Conservation (phyloP, 768 basidiomycete genomes). For the Termitomyces sp. region DNA sequence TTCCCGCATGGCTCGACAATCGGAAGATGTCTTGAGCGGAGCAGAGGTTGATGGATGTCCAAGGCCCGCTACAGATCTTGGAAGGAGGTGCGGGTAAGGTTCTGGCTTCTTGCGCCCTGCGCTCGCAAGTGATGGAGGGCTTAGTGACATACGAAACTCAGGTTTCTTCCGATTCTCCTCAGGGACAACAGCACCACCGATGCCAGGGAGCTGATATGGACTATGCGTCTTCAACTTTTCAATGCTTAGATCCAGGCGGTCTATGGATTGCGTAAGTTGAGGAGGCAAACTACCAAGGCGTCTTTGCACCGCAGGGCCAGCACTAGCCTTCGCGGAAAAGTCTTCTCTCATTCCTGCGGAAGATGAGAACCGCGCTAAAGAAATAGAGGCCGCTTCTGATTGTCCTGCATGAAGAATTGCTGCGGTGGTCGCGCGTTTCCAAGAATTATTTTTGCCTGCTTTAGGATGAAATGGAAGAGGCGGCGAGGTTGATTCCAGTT, state of each 20-base stretch:
- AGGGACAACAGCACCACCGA: not conserved
- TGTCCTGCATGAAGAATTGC: not conserved
- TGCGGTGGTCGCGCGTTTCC: constrained; percentile 8
- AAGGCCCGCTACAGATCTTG: not conserved
- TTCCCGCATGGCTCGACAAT: constrained; percentile 6
- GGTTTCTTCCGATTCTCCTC: not conserved
- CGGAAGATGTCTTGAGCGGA: constrained; percentile 5
- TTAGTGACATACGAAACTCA: constrained; percentile 2
- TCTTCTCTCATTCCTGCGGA: not conserved
- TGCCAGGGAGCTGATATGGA: constrained; percentile 17
- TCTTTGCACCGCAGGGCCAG: not conserved
- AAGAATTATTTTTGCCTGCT: not conserved
- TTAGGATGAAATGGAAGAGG: not conserved
- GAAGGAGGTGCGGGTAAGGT: not conserved
- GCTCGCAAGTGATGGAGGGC: constrained; percentile 14
- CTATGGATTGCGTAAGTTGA: constrained; percentile 23
- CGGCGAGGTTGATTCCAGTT: not conserved
- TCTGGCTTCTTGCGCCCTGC: constrained; percentile 14
- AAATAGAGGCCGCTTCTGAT: not conserved
- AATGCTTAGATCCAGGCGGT: constrained; percentile 27
- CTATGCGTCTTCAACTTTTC: constrained; percentile 24
- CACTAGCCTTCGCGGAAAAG: not conserved
- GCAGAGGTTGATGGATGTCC: not conserved
- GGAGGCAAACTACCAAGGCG: constrained; percentile 2
- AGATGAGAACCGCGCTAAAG: not conserved